Conservation (phyloP, 805 yeast genomes). For the Millerago galiae region DNA sequence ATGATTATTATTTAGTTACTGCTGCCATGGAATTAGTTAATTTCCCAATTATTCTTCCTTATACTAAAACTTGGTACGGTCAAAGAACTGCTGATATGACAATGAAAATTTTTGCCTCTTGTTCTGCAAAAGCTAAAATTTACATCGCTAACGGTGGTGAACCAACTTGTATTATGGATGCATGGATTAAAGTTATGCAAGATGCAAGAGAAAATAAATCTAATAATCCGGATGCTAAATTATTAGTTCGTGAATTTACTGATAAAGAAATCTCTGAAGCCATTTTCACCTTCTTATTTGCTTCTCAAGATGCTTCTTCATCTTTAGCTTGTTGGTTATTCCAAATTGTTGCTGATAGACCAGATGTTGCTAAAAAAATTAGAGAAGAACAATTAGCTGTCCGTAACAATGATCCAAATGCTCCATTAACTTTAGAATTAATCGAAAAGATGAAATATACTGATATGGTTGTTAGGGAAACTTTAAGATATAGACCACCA, state of each 20-base stretch:
- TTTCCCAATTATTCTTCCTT: conserved; percentile 94
- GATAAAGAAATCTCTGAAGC: conserved; percentile 94
- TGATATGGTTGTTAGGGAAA: conserved; percentile 82
- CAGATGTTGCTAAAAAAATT: conserved; percentile 78
- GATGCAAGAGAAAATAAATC: conserved; percentile 50
- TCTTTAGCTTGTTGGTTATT: conserved; percentile 97
- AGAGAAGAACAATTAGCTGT: conserved; percentile 88
- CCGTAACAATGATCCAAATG: conserved; percentile 67
- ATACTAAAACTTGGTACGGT: conserved; percentile 98
- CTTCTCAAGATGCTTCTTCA: conserved; percentile 97
- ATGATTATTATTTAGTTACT: conserved; percentile 85
- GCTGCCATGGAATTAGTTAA: conserved; percentile 96
- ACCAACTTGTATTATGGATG: conserved; percentile 89
- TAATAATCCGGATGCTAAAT: conserved; percentile 45
- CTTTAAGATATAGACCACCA: conserved; percentile 94
- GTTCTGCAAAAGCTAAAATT: conserved; percentile 84
- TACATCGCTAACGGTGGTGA: conserved; percentile 71
- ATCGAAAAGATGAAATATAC: conserved; percentile 88
- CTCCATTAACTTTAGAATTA: conserved; percentile 58
- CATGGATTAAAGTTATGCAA: conserved; percentile 85
- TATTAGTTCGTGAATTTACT: conserved; percentile 73
- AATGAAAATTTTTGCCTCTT: conserved; percentile 82
- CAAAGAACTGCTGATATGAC: conserved; percentile 88
- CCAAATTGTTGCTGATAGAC: conserved; percentile 93
- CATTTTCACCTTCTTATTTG: conserved; percentile 92